Conservation (phyloP, 305 asterid genomes). For the Fraxinus platypoda region DNA sequence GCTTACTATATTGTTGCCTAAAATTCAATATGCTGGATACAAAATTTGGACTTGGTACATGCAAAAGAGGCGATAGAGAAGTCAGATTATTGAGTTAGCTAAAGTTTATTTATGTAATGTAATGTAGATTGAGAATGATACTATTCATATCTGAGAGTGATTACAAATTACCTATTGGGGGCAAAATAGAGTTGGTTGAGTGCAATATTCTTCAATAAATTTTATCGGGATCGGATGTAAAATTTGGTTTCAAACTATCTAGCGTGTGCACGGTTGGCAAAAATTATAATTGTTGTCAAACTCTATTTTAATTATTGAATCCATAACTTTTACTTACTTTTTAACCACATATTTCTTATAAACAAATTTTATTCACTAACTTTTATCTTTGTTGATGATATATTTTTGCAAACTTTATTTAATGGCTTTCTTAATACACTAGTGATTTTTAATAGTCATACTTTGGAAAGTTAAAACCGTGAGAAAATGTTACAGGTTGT, state of each 20-base stretch:
- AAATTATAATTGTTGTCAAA: not conserved
- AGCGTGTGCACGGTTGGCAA: not conserved
- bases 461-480: too few relatives aligned
- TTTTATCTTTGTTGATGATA: too few relatives aligned
- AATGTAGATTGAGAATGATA: not conserved
- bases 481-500: too few relatives aligned
- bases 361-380: not conserved
- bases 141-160: not conserved
- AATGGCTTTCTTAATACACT: too few relatives aligned
- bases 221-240: not conserved
- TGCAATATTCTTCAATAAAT: not conserved
- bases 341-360: not conserved
- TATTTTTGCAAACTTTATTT: too few relatives aligned
- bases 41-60: not conserved
- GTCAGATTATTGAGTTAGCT: not conserved
- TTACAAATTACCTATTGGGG: not conserved
- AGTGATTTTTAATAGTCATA: too few relatives aligned
- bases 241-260: not conserved
- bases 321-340: not conserved
- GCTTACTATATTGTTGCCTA: not conserved
- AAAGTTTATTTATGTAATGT: not conserved
- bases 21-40: not conserved
- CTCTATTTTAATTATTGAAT: not conserved
- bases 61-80: not conserved
- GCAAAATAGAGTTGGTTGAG: not conserved